Conservation (phyloP, 83 land plant genomes). For the Diphasiastrum complanatum region DNA sequence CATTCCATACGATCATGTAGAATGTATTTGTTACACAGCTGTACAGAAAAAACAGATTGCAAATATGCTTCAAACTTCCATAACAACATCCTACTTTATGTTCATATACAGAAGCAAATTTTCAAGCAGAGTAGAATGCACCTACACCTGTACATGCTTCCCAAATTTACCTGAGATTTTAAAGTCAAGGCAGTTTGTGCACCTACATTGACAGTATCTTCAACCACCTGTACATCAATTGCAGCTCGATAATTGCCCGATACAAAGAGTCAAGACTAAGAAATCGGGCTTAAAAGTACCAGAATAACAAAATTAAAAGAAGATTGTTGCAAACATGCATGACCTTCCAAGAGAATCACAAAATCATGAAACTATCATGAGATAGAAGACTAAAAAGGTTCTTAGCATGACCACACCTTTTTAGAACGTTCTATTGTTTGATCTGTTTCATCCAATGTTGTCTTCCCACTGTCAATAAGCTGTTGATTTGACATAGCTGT, state of each 20-base stretch:
- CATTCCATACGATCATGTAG: too few relatives aligned
- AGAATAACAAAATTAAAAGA: neutral
- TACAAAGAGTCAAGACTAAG: too few relatives aligned
- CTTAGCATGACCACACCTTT: slow-evolving; percentile 34
- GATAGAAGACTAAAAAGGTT: neutral
- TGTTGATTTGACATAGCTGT: slow-evolving; percentile 78
- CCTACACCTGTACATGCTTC: neutral
- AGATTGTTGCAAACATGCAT: neutral
- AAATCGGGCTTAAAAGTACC: neutral
- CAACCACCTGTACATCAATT: slow-evolving; percentile 84
- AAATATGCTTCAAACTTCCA: too few relatives aligned
- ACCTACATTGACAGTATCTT: slow-evolving; percentile 77
- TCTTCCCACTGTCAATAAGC: slow-evolving; percentile 57
- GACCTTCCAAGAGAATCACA: neutral
- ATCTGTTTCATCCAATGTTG: slow-evolving; percentile 83
- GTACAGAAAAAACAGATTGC: too few relatives aligned
- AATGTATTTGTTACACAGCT: too few relatives aligned
- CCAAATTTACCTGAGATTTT: slow-evolving; percentile 56
- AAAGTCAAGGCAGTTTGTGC: slow-evolving; percentile 60
- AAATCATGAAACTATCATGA: neutral
- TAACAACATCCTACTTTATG: too few relatives aligned
- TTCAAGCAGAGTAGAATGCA: neutral
- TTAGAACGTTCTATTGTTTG: slow-evolving; percentile 78
- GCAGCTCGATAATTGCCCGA: too few relatives aligned
- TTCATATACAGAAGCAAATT: neutral